Evolutionary conservation across 805 yeast genomes (phyloP), one percentile per base, ranked within the genome.

Genomic region (Yarrowia yakushimensis): DNA sequence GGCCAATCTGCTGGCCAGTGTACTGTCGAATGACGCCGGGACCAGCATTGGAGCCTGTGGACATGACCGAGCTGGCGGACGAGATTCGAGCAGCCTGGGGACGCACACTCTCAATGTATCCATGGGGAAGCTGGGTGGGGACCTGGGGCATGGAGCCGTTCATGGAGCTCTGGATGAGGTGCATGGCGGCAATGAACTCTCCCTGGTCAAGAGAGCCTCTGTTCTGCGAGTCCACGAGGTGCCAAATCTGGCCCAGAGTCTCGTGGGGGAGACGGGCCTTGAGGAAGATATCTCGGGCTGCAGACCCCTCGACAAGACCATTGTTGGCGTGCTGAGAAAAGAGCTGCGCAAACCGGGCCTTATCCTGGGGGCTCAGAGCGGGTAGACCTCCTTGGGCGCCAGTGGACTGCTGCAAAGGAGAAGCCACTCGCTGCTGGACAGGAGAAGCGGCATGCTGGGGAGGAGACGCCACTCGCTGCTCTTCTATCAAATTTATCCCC

Each of bases 121-220:
- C 43, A 2, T 70, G 68, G 1, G 88, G 85, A 36, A 85, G 67
- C 1, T 72, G 42, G 7, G 74, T 65, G 8, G 89, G 86, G 69
- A 90, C 76, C 55, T 84, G 82, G 55, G 80, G 81, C 67, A 90
- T 74, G 3, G 83, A 68, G 39, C 90, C 88, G 69, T 84, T 82
- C 69, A 90, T 78, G 31, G 87, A 77, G 67, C 90, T 85, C 73
- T 93, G 97, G 66, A 94, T 90, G 71, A 94, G 80, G 74, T 89
- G 96, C 99, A 94, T 93, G 8, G 98, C 97, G 69, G 93, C 82
- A 46, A 90, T 83, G 69, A 94, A 94, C 71, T 90, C 92, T 15
- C 85, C 80, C 70, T 85, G 82, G 63, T 82, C 79, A 68, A 94
- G 82, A 63, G 82, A 78, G 5, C 99, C 99, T 1, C 82, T 75